Base-by-base conservation (phyloP, 345 rosid genomes). In the Trapa bicornis region DNA sequence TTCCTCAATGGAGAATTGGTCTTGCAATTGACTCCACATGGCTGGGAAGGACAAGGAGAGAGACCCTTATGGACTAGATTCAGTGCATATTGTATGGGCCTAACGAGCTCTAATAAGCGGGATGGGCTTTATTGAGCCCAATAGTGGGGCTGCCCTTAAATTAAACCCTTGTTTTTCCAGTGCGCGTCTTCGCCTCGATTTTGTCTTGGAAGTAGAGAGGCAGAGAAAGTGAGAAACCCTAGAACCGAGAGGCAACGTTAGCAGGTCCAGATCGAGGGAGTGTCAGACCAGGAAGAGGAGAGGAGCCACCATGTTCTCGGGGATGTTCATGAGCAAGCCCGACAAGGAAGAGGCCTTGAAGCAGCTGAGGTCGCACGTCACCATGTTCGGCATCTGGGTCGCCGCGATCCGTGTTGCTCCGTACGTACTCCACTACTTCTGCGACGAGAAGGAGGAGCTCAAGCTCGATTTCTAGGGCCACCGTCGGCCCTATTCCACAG, bases 341-440 rank as follows among this genome's bases (percentile, higher is more conserved):
- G 93, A 88, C 80, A 89, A 89, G 82, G 87, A 79, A 47, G 88
- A 58, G 75, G 98, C 95, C 63, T 77, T 89, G 84, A 92, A 85
- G 84, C 83, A 92, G 89, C 79, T 89, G 6, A 79, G 74, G 73
- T 14, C 70, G 1, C 93, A 92, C 47, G 86, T 52, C 6, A 81
- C 81, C 32, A 70, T 88, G 76, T 92, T 92, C 76, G 84, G 84
- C 14, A 75, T 68, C 42, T 89, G 88, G 91, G 85, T 77, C 64
- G 85, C 80, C 5, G 83, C 72, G 53, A 41, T 87, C 65, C 96
- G 96, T 0, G 78, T 78, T 69, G 73, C 86, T 65, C 98, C 96
- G 29, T 92, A 78, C 81, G 38, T 86, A 67, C 95, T 89, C 71
- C 84, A 85, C 50, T 87, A 74, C 73, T 82, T 92, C 78, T 84